Conservation (phyloP, 2,329 filamentous ascomycete species). For the Trichoderma koningiopsis region DNA sequence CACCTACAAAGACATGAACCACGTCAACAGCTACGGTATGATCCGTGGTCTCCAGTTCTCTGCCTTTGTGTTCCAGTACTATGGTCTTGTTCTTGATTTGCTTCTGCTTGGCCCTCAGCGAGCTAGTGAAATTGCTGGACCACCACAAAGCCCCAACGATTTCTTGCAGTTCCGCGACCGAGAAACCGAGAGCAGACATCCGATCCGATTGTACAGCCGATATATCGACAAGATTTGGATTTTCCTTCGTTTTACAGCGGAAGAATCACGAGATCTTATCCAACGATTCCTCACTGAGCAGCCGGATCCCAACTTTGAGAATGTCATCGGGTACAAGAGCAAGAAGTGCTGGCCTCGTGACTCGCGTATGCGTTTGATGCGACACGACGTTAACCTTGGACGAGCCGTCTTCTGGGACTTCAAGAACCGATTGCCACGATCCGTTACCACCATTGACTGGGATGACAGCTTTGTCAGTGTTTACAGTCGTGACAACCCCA, state of each 20-base stretch:
- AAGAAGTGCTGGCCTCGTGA: conserved; percentile 99
- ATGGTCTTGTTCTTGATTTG: conserved; percentile 91
- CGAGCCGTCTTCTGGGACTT: conserved; percentile 98
- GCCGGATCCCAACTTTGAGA: conserved; percentile 98
- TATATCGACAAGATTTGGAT: conserved; percentile 99
- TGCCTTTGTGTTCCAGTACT: conserved; percentile 98
- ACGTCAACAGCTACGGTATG: conserved; percentile 98
- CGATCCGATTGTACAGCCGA: conserved; percentile 94
- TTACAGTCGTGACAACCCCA: conserved; percentile 97
- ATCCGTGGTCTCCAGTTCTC: conserved; percentile 98
- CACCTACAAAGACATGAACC: conserved; percentile 99
- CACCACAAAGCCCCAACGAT: conserved; percentile 91
- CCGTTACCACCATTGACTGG: conserved; percentile 97
- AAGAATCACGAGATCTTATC: conserved; percentile 93
- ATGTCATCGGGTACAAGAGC: conserved; percentile 97
- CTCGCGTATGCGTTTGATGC: conserved; percentile 96
- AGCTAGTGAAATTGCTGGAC: conserved; percentile 96
- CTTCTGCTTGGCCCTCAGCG: conserved; percentile 89
- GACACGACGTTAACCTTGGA: conserved; percentile 96
- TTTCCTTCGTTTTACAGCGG: conserved; percentile 88
- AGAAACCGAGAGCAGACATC: conserved; percentile 88
- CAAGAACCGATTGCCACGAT: conserved; percentile 93
- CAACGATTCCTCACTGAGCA: conserved; percentile 98
- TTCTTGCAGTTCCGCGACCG: conserved; percentile 96
- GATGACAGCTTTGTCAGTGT: conserved; percentile 98